Evolutionary conservation across 495 filamentous ascomycete species (phyloP), one percentile per base, ranked within the genome.

Genomic region (Aspergillus homomorphus): DNA sequence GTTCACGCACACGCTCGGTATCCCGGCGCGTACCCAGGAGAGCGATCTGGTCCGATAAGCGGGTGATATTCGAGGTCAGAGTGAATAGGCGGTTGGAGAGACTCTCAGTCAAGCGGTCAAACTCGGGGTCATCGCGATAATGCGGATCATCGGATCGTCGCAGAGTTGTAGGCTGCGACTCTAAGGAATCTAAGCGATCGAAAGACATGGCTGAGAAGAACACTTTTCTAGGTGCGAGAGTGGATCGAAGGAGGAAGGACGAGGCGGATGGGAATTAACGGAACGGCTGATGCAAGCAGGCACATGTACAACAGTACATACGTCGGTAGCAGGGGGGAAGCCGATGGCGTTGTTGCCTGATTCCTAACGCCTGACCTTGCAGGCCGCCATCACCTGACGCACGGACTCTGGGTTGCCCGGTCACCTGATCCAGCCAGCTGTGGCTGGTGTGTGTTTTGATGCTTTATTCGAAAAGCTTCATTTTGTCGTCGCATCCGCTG

Each of bases 1-100:
- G 80, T 73, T 97, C 92, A 46, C 95, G 87, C 50, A 96, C 89
- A 43, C 90, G 83, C 48, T 93, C 91, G 3, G 91, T 96, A 68
- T 99, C 94, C 10, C 89, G 86, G 70, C 87, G 88, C 8, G 91
- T 97, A 22, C 94, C 95, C 10, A 98, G 81, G 21, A 93, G 82
- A 15, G 82, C 83, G 54, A 99, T 83, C 66, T 99, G 89, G 57
- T 84, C 84, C 43, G 83, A 87, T 6, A 99, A 78, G 26, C 85
- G 84, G 56, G 88, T 85, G 63, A 96, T 91, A 69, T 94, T 95
- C 44, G 87, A 86, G 20, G 91, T 96, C 54, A 99, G 81, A 23
- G 81, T 82, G 72, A 96, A 96, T 22, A 99, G 81, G 72, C 91
- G 86, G 66, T 89, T 87, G 65, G 87, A 92, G 51, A 98, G 83